Conservation (phyloP, 208 protist genomes). For the Crithidia expoeki region DNA sequence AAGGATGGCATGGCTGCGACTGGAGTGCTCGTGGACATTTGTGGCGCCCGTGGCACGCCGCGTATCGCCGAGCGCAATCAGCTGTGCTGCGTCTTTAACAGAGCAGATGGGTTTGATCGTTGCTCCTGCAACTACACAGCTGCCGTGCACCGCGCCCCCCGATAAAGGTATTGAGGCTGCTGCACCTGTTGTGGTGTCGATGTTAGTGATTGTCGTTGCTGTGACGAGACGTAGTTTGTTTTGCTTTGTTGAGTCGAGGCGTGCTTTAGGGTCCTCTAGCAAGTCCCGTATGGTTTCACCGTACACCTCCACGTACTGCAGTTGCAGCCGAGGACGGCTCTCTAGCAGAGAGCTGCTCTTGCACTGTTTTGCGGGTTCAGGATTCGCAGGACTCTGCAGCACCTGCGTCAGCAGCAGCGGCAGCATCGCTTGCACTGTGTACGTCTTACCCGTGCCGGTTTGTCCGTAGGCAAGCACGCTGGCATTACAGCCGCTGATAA, state of each 20-base stretch:
- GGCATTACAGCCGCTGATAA: constrained; percentile 90
- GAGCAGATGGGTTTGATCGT: constrained; percentile 50
- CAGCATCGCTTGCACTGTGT: constrained; percentile 83
- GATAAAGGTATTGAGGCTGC: background rate
- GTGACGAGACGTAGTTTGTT: constrained; percentile 29
- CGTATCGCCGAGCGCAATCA: constrained; percentile 77
- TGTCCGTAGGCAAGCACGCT: constrained; percentile 95
- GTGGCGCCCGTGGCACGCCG: constrained; percentile 91
- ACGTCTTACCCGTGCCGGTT: constrained; percentile 95
- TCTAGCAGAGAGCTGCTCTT: constrained; percentile 46
- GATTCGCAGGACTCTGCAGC: constrained; percentile 35
- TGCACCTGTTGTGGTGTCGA: background rate
- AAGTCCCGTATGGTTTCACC: constrained; percentile 93
- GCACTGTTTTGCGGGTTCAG: background rate
- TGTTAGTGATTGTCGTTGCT: background rate
- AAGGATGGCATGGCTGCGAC: constrained; percentile 93
- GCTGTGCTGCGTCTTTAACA: constrained; percentile 57
- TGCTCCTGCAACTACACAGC: constrained; percentile 57
- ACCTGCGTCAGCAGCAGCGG: constrained; percentile 85
- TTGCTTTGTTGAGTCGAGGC: constrained; percentile 23
- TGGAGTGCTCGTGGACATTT: constrained; percentile 87
- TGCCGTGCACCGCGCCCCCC: background rate
- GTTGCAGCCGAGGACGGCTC: constrained; percentile 36
- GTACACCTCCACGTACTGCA: constrained; percentile 95
- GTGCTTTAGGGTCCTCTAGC: constrained; percentile 32